phyloP scores from a whole-genome alignment of 306 rosid genomes.

The Trichosanthes cucumerina region DNA sequence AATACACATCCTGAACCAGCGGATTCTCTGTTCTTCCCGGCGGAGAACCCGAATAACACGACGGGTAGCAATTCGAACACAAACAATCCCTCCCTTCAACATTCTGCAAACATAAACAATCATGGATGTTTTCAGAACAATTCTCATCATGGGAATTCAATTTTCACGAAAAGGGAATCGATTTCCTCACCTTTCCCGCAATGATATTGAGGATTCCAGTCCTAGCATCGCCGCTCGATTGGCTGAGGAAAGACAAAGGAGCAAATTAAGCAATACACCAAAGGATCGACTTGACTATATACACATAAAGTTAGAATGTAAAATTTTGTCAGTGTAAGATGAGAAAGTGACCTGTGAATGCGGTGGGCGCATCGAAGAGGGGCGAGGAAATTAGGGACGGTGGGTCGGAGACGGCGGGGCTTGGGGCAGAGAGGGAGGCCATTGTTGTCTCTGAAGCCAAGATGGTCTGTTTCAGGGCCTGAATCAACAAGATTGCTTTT shows the following conservation, averaged over 20 bases:
- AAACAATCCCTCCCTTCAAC: constrained; percentile 31
- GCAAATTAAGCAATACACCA: neutral
- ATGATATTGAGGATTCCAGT: constrained; percentile 43
- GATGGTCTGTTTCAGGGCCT: constrained; percentile 24
- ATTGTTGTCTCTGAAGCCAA: constrained; percentile 14
- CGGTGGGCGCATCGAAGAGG: constrained; percentile 48
- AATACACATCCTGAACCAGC: constrained; percentile 55
- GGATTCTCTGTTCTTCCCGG: constrained; percentile 75
- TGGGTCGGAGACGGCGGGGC: constrained; percentile 42
- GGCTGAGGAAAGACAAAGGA: constrained; percentile 24
- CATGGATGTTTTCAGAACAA: neutral
- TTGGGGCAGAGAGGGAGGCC: constrained; percentile 67
- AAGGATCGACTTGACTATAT: neutral
- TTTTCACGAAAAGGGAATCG: neutral
- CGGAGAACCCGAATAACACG: constrained; percentile 61
- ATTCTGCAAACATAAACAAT: constrained; percentile 19
- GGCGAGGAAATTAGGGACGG: constrained; percentile 55
- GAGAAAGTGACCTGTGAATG: constrained; percentile 28
- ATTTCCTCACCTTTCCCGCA: constrained; percentile 43
- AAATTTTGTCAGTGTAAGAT: neutral
- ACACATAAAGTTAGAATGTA: neutral
- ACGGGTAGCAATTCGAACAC: constrained; percentile 43
- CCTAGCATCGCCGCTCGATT: constrained; percentile 25
- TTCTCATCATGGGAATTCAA: neutral
- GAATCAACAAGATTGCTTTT: constrained; percentile 49